A percentile compares a stretch with the other conserved stretches of the same genome.
Evolutionary conservation across 2,329 filamentous ascomycete genomes (phyloP).

Genomic region (Clarireedia hainanense): DNA sequence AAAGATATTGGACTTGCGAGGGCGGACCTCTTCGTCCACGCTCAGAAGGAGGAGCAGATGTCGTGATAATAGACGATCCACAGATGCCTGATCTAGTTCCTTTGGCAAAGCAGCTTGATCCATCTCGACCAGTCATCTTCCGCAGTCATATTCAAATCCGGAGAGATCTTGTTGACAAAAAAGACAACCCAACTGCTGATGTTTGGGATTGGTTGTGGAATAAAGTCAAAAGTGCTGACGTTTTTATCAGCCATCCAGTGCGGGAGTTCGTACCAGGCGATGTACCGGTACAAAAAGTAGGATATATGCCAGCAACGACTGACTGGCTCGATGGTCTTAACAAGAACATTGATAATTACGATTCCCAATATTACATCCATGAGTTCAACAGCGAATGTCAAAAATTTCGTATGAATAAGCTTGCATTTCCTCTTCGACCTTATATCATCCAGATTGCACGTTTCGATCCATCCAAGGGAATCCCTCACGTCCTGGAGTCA

Average conservation of each 20-base stretch:
- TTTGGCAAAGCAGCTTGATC: constrained; percentile 62
- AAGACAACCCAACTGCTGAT: constrained; percentile 60
- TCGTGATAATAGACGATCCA: no score
- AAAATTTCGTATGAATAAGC: no score
- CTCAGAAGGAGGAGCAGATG: no score
- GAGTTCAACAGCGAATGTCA: no score
- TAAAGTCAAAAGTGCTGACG: constrained; percentile 29
- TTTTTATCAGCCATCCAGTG: constrained; percentile 79
- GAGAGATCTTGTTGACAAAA: constrained; percentile 57
- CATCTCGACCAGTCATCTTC: constrained; percentile 69
- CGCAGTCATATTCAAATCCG: constrained; percentile 79
- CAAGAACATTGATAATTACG: constrained; percentile 64
- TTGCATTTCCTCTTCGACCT: no score
- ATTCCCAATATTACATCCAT: constrained; percentile 37
- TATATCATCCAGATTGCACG: no score
- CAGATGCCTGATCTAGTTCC: constrained; percentile 74
- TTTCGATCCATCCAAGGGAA: no score
- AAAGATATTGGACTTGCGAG: no score
- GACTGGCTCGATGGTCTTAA: constrained; percentile 79
- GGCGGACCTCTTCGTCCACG: no score
- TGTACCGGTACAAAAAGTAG: constrained; percentile 59
- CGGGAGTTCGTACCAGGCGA: constrained; percentile 63
- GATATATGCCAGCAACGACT: constrained; percentile 71
- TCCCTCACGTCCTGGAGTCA: no score
- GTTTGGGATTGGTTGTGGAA: constrained; percentile 72